Conservation (phyloP, 768 basidiomycete genomes). For the Termitomyces sp. region DNA sequence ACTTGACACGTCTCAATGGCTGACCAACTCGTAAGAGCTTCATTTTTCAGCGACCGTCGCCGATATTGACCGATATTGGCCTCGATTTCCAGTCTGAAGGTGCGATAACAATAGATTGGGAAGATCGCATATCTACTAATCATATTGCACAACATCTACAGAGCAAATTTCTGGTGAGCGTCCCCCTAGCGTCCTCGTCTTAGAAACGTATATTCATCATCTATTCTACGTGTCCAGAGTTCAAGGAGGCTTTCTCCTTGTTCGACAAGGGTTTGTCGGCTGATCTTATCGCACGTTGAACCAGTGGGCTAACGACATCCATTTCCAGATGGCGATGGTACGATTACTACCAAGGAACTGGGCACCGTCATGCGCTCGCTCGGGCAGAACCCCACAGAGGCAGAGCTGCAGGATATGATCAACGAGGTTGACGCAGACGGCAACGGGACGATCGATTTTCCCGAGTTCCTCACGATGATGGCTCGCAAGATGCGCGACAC, state of each 20-base stretch:
- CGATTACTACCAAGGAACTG: constrained; percentile 87
- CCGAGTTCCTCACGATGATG: constrained; percentile 84
- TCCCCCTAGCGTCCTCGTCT: not conserved
- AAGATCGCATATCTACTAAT: not conserved
- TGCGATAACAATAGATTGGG: constrained; percentile 22
- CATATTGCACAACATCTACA: constrained; percentile 25
- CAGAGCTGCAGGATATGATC: constrained; percentile 93
- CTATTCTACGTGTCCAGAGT: constrained; percentile 51
- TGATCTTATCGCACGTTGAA: constrained; percentile 4
- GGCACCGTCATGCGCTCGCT: constrained; percentile 93
- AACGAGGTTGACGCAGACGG: constrained; percentile 84
- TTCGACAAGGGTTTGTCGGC: constrained; percentile 83
- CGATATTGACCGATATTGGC: not conserved
- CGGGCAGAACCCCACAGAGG: constrained; percentile 91
- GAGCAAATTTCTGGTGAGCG: constrained; percentile 87
- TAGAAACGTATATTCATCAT: not conserved
- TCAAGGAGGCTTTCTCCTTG: constrained; percentile 98
- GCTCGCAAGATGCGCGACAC: constrained; percentile 89
- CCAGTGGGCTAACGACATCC: constrained; percentile 3
- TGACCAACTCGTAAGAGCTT: constrained; percentile 49
- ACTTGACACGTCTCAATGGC: constrained; percentile 34
- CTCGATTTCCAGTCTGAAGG: constrained; percentile 51
- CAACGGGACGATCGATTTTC: constrained; percentile 84
- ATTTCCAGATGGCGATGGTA: constrained; percentile 82
- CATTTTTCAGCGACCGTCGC: not conserved